phyloP scores from a whole-genome alignment of 179 eudicot species.

The Vitellaria paradoxa region DNA sequence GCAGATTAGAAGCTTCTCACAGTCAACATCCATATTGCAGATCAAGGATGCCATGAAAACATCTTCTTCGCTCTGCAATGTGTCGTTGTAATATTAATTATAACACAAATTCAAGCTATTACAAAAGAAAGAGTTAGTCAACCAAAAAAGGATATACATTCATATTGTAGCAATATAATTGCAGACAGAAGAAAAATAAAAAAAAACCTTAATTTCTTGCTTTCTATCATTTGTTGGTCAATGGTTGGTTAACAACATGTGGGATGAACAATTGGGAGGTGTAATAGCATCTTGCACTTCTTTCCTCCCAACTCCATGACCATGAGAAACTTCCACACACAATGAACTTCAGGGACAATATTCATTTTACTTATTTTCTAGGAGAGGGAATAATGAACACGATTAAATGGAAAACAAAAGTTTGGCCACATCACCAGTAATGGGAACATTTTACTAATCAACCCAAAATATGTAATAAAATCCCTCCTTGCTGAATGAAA shows the following conservation, averaged over 20 bases:
- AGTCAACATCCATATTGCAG: conserved; percentile 79
- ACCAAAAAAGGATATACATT: not conserved
- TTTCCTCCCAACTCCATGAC: not conserved
- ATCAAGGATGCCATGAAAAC: conserved; percentile 88
- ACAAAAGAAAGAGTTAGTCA: not conserved
- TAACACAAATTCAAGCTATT: not conserved
- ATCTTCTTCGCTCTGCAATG: conserved; percentile 67
- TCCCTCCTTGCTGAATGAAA: not conserved
- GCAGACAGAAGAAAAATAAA: not conserved
- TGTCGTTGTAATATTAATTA: not conserved
- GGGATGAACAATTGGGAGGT: too few relatives aligned
- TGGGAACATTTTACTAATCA: not conserved
- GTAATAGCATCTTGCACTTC: not conserved
- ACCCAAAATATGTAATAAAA: not conserved
- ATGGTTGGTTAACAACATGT: not conserved
- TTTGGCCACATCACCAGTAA: too few relatives aligned
- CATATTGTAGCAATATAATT: not conserved
- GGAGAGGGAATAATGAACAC: too few relatives aligned
- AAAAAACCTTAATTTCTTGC: not conserved
- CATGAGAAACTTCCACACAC: not conserved
- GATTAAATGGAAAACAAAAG: not conserved
- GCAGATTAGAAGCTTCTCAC: conserved; percentile 87
- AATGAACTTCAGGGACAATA: not conserved
- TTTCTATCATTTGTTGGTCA: not conserved
- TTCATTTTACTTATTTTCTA: conserved; percentile 6